phyloP scores from a whole-genome alignment of 305 asterid genomes.

The Fraxinus greggii region DNA sequence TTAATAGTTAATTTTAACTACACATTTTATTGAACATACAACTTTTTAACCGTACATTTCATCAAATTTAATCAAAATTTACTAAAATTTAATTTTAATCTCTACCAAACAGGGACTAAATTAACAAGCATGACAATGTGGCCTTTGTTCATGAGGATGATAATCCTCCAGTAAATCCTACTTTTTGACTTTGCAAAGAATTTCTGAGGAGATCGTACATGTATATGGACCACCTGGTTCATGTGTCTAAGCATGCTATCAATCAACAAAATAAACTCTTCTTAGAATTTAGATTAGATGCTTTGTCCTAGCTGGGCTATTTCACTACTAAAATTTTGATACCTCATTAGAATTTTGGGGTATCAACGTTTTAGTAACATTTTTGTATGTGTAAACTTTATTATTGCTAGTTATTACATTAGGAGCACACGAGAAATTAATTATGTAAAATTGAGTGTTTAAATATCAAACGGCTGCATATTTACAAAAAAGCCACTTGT shows the following conservation, averaged over 20 bases:
- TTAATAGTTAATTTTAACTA: too few relatives aligned
- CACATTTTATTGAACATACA: too few relatives aligned
- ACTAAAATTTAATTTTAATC: too few relatives aligned
- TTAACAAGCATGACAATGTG: conserved; percentile 8
- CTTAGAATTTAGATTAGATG: neutral
- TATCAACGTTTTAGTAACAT: too few relatives aligned
- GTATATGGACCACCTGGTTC: conserved; percentile 31
- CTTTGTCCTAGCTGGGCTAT: neutral
- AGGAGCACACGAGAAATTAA: too few relatives aligned
- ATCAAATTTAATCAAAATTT: too few relatives aligned
- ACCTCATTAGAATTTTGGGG: neutral
- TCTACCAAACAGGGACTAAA: neutral
- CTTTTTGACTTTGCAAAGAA: conserved; percentile 5
- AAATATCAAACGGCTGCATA: too few relatives aligned
- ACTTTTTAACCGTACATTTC: too few relatives aligned
- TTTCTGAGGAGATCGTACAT: neutral
- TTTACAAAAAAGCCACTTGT: too few relatives aligned
- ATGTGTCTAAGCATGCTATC: neutral
- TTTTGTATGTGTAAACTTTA: too few relatives aligned
- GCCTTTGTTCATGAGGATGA: neutral
- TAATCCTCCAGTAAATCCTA: neutral
- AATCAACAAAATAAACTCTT: neutral
- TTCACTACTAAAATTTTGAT: neutral
- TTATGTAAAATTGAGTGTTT: too few relatives aligned
- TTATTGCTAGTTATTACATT: too few relatives aligned